Evolutionary conservation across 2,329 filamentous ascomycete species (phyloP), one percentile per base, ranked within the genome.

Genomic region (Microdochium nivale): DNA sequence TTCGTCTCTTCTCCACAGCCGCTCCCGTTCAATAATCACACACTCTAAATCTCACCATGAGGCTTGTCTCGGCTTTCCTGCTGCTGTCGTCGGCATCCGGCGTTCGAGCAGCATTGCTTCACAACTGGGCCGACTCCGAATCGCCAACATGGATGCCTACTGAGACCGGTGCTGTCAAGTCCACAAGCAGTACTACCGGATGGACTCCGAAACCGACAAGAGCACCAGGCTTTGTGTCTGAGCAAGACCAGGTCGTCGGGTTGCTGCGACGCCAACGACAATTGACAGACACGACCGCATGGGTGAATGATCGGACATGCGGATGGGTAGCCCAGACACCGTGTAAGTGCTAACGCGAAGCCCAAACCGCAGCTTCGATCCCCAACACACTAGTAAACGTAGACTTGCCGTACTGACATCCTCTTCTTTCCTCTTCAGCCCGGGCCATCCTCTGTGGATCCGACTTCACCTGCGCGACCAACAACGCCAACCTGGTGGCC

Each of bases 401-500:
- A 33, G 32, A 33, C 9, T 40, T n/a, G 19, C 35, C 9, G 19
- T 30, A 19, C 53, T 56, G 2, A 58, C 51, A 43, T 19, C 14
- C 21, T 16, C 23, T 32, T n/a, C 25, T 21, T 16, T 1, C 30
- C 10, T 13, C 24, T 2, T 32, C 14, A 66, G 64, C 62, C 5
- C 56, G 55, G 9, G 49, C 64, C 1, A 56, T 57, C 37, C 50
- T 50, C n/a, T 66, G 63, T 27, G 58, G 47, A 1, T 44, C 50
- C 1, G 52, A 49, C 24, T 60, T 55, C 9, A 56, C 55, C 16
- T 65, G 63, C 37, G 55, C 59, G 5, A 72, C 69, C 2, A 67
- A 71, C 55, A 50, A 47, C 1, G 50, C 64, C 16, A 54, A 68
- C n/a, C 60, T 67, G 35, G 67, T 72, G 25, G 69, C 60, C 8